Evolutionary conservation across 2,329 filamentous ascomycete species (phyloP).

Genomic region (Diplocarpon mali): DNA sequence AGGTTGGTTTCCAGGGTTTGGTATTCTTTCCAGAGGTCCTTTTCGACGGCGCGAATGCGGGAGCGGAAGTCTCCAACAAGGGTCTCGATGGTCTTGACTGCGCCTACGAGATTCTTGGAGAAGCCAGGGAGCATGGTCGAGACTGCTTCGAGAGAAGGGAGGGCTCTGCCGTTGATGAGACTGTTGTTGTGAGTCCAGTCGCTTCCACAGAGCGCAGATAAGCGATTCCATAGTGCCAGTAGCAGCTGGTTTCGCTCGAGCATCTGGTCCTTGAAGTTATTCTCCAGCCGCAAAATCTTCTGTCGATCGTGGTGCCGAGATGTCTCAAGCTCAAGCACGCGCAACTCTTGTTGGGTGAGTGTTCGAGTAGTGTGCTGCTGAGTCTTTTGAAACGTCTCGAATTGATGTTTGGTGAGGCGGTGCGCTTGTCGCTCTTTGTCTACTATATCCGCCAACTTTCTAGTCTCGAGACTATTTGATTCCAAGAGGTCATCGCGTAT

Average conservation of each 20-base stretch:
- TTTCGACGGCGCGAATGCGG: constrained; percentile 76
- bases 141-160: constrained; percentile 78
- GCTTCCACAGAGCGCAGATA: constrained; percentile 74
- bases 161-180: constrained; percentile 72
- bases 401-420: constrained; percentile 76
- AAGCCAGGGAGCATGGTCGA: constrained; percentile 78
- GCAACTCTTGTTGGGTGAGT: constrained; percentile 72
- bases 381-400: constrained; percentile 78
- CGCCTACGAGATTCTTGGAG: constrained; percentile 76
- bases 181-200: constrained; percentile 90
- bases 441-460: constrained; percentile 74
- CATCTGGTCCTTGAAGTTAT: constrained; percentile 75
- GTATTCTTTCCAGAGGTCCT: constrained; percentile 84
- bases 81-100: constrained; percentile 76
- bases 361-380: constrained; percentile 81
- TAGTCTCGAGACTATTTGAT: constrained; percentile 74
- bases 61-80: constrained; percentile 68
- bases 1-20: constrained; percentile 73
- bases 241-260: constrained; percentile 82
- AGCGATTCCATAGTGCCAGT: constrained; percentile 78
- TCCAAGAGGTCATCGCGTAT: constrained; percentile 84
- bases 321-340: constrained; percentile 79
- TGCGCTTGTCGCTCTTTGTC: constrained; percentile 83
- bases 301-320: constrained; percentile 66
- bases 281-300: constrained; percentile 61